Base-by-base conservation (phyloP, 306 rosid genomes). In the Malus sylvestris region DNA sequence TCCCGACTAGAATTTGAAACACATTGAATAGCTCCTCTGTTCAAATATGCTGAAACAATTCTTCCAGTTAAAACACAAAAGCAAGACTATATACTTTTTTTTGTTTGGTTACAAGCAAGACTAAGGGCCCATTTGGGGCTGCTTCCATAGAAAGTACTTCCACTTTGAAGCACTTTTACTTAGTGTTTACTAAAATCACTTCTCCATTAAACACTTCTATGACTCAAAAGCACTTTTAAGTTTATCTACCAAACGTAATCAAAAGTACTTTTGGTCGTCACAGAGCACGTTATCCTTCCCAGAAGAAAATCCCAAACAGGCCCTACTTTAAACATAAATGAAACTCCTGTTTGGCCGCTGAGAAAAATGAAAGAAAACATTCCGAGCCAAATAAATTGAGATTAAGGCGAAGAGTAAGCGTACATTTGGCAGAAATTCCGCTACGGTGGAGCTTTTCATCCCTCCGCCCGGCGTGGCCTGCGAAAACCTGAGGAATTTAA, bases 1-100 rank as follows among this genome's bases (percentile, higher is more conserved):
- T 85, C 80, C 45, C 45, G 45, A 76, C 72, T 86, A 68, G 91
- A 85, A 76, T 83, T 81, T 53, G 86, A 82, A 81, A 83, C 87
- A 80, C 81, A 81, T 53, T 79, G 3, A 72, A 72, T 44, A 68
- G 69, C 70, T 76, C 91, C 78, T 55, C 69, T 87, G 46, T 79
- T 70, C 81, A 70, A 64, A 23, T 66, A 12, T 9, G 72, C 83
- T 70, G 76, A 58, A 60, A 44, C 52, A 19, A 30, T 12, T 16
- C 53, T 35, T 6, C 63, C 11, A 16, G 59, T 73, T 42, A 55
- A 25, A 67, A 57, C 60, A 66, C 44, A 27, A 38, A 35, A 23
- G 38, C 32, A 72, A 20, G 16, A 33, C 32, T 30, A 59, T 23
- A 30, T 63, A 63, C 11, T 8, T 40, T 40, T 40, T 9, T 40